Percentiles rank a stretch among this genome's conserved stretches.
Evolutionary conservation across 805 yeast genomes (phyloP).

Genomic region (Cyberlindnera petersonii): DNA sequence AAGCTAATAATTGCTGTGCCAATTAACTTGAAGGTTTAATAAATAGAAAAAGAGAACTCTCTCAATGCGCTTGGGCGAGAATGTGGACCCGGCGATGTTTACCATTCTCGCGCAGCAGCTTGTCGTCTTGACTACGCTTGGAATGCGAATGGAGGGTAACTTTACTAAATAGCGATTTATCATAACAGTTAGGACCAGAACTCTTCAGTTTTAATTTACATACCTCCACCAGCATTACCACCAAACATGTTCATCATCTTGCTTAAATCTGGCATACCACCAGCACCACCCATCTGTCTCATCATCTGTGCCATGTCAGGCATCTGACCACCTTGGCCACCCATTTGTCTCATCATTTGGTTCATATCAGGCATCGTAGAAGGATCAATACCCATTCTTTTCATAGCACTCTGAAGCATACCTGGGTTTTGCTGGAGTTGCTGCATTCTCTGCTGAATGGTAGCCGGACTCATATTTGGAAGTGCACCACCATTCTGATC

Average conservation of each 20-base stretch:
- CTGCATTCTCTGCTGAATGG: slow-evolving; percentile 48
- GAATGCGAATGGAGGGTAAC: background rate
- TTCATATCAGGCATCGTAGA: slow-evolving; percentile 32
- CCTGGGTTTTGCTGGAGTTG: slow-evolving; percentile 68
- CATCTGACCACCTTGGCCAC: slow-evolving; percentile 43
- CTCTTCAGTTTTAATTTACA: background rate
- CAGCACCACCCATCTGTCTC: slow-evolving; percentile 36
- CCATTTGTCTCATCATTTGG: slow-evolving; percentile 58
- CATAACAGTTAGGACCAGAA: no score
- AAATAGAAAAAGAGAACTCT: no score
- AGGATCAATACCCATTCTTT: slow-evolving; percentile 44
- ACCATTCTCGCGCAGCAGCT: slow-evolving; percentile 9
- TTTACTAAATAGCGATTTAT: no score
- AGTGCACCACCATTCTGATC: slow-evolving; percentile 42
- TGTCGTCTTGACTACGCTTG: no score
- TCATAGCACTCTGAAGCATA: slow-evolving; percentile 62
- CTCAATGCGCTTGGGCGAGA: no score
- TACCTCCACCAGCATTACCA: slow-evolving; percentile 28
- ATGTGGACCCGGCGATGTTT: slow-evolving; percentile 8
- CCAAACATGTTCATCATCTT: slow-evolving; percentile 50
- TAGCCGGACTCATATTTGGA: slow-evolving; percentile 42
- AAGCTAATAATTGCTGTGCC: no score
- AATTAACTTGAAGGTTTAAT: no score
- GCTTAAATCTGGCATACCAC: slow-evolving; percentile 67
- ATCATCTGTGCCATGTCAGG: slow-evolving; percentile 61